phyloP scores from a whole-genome alignment of 805 yeast genomes.

The Yamadazyma paraphyllophila region DNA sequence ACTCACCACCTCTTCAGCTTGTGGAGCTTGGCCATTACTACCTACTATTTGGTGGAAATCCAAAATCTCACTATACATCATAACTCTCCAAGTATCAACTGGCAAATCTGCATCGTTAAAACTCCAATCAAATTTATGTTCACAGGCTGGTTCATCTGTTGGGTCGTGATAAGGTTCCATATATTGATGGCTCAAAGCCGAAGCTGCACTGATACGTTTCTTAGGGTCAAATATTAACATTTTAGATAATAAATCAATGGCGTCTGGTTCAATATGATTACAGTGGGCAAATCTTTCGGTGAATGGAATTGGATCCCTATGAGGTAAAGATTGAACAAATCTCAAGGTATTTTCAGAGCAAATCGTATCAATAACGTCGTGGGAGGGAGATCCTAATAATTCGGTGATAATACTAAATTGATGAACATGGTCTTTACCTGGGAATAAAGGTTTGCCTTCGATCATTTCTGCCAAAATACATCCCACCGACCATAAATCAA shows the following conservation, averaged over 20 bases:
- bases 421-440: slow-evolving; percentile 97
- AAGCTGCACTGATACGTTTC: slow-evolving; percentile 88
- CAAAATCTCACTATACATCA: slow-evolving; percentile 97
- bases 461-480: slow-evolving; percentile 98
- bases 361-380: slow-evolving; percentile 92
- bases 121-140: slow-evolving; percentile 93
- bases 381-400: slow-evolving; percentile 92
- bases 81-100: slow-evolving; percentile 96
- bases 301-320: slow-evolving; percentile 88
- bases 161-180: slow-evolving; percentile 96
- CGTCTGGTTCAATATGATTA: slow-evolving; percentile 69
- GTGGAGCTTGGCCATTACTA: slow-evolving; percentile 20
- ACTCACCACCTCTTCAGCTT: slow-evolving; percentile 12
- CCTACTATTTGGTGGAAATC: slow-evolving; percentile 91
- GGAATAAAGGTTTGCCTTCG: slow-evolving; percentile 94
- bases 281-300: slow-evolving; percentile 70
- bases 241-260: slow-evolving; percentile 80
- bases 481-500: slow-evolving; percentile 97
- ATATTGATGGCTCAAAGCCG: slow-evolving; percentile 87
- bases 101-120: slow-evolving; percentile 97
- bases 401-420: slow-evolving; percentile 97
- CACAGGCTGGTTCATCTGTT: slow-evolving; percentile 93
- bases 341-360: slow-evolving; percentile 93
- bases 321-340: slow-evolving; percentile 91
- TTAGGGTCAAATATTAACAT: slow-evolving; percentile 96